These are phyloP conservation scores for Trichoderma sp. DNA, from an alignment of 2,329 filamentous ascomycete genomes.

Conservation along the genomic window DNA sequence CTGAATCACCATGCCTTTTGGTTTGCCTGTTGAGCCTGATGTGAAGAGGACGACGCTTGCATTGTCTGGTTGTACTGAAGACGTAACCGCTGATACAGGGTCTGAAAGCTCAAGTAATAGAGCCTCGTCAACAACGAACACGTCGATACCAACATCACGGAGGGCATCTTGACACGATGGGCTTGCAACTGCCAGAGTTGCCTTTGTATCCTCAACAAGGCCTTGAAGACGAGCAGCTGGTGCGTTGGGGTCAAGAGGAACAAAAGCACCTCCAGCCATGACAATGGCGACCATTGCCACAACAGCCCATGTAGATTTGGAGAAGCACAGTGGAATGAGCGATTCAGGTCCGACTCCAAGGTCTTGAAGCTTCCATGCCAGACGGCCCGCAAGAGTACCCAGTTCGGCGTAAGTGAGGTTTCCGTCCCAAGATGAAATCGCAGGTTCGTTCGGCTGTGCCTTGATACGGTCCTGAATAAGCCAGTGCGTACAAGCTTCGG, in stretches of 20 bases:
- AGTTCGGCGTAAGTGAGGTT: slow-evolving; percentile 23
- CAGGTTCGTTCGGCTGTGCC: neutral
- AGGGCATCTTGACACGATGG: slow-evolving; percentile 7
- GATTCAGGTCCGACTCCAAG: slow-evolving; percentile 24
- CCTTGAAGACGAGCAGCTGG: slow-evolving; percentile 19
- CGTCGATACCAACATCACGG: neutral
- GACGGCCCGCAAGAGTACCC: slow-evolving; percentile 7
- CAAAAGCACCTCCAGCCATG: slow-evolving; percentile 29
- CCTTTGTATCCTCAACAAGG: slow-evolving; percentile 17
- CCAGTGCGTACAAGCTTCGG: slow-evolving; percentile 25
- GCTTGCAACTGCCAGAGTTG: slow-evolving; percentile 10
- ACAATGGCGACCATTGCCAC: slow-evolving; percentile 28
- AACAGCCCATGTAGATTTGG: slow-evolving; percentile 28
- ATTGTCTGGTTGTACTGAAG: neutral
- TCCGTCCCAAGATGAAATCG: slow-evolving; percentile 27
- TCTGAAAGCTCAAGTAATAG: slow-evolving; percentile 14
- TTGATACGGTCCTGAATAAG: slow-evolving; percentile 17
- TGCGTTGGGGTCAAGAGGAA: slow-evolving; percentile 28
- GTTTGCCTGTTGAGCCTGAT: slow-evolving; percentile 21
- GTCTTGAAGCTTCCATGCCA: slow-evolving; percentile 20
- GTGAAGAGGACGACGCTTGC: slow-evolving; percentile 24
- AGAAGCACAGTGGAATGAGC: slow-evolving; percentile 28
- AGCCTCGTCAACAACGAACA: slow-evolving; percentile 21
- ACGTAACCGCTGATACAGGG: slow-evolving; percentile 15
- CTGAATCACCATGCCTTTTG: slow-evolving; percentile 22